Evolutionary conservation across 2,329 filamentous ascomycete species (phyloP).

Genomic region (Amauroascus niger): DNA sequence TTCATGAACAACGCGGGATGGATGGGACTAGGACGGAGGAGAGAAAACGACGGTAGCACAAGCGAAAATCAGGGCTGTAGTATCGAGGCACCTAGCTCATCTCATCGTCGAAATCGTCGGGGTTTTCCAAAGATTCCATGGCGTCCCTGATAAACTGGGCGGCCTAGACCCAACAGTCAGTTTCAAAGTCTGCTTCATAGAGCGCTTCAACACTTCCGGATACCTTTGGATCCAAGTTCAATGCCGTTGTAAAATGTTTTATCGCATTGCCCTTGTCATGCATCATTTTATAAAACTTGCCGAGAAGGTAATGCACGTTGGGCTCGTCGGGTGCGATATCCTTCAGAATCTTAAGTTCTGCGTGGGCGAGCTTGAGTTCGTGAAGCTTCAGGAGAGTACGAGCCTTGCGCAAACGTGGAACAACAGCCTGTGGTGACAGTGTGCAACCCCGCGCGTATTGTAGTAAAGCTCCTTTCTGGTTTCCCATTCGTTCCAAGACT

Average conservation of each 20-base stretch:
- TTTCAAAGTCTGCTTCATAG: background rate
- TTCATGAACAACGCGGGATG: background rate
- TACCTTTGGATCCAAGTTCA: constrained; percentile 96
- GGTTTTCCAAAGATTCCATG: constrained; percentile 82
- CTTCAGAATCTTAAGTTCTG: constrained; percentile 78
- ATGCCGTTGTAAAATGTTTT: constrained; percentile 83
- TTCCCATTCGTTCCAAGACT: constrained; percentile 79
- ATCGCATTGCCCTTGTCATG: constrained; percentile 63
- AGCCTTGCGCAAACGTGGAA: constrained; percentile 89
- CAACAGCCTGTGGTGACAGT: constrained; percentile 67
- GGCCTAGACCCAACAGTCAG: constrained; percentile 47
- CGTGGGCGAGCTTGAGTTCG: constrained; percentile 60
- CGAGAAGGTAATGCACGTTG: constrained; percentile 89
- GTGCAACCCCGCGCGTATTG: constrained; percentile 77
- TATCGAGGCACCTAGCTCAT: constrained; percentile 32
- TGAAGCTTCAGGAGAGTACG: constrained; percentile 70
- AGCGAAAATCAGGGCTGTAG: background rate
- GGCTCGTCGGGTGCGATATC: constrained; percentile 89
- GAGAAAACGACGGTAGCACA: background rate
- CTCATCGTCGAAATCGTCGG: constrained; percentile 51
- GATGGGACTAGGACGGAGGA: background rate
- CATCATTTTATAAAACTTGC: constrained; percentile 52
- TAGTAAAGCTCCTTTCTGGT: constrained; percentile 64
- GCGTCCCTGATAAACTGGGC: constrained; percentile 92
- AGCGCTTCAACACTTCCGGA: constrained; percentile 22